Evolutionary conservation across 129 eudicot species (phyloP).

Genomic region (Ambrosia artemisiifolia): DNA sequence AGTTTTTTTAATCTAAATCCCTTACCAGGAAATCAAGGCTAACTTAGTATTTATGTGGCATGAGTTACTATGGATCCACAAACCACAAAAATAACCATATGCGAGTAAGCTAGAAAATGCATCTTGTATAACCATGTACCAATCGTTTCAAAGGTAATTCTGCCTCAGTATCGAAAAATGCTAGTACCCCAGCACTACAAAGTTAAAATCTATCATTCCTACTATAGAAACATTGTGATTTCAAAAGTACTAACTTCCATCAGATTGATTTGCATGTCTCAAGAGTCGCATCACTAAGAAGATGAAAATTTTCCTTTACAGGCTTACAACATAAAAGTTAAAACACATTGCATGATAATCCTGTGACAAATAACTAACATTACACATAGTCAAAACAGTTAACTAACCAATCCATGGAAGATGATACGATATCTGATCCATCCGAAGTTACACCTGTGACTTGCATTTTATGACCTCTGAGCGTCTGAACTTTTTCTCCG

Average conservation of each 20-base stretch:
- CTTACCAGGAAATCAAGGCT: neutral
- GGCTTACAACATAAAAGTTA: neutral
- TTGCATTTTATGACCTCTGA: constrained; percentile 81
- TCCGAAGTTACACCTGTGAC: constrained; percentile 82
- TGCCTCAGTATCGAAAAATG: neutral
- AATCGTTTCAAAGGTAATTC: neutral
- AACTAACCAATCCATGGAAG: constrained; percentile 82
- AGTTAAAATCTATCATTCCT: neutral
- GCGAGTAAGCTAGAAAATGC: neutral
- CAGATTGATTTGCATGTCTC: neutral
- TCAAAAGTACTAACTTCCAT: constrained; percentile 13
- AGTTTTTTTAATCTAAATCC: neutral
- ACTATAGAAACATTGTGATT: constrained; percentile 2
- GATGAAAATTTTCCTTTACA: neutral
- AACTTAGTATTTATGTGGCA: neutral
- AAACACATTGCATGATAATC: neutral
- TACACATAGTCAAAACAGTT: neutral
- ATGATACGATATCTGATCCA: constrained; percentile 70
- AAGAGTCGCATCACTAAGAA: neutral
- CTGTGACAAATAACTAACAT: neutral
- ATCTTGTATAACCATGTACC: constrained; percentile 6
- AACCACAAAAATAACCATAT: constrained; percentile 1
- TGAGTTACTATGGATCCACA: neutral
- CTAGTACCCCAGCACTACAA: constrained; percentile 6
- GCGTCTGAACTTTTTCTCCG: constrained; percentile 68